These are phyloP conservation scores for Schizopora paradoxa DNA, from an alignment of 1,284 basidiomycete genomes.

Conservation along the genomic window DNA sequence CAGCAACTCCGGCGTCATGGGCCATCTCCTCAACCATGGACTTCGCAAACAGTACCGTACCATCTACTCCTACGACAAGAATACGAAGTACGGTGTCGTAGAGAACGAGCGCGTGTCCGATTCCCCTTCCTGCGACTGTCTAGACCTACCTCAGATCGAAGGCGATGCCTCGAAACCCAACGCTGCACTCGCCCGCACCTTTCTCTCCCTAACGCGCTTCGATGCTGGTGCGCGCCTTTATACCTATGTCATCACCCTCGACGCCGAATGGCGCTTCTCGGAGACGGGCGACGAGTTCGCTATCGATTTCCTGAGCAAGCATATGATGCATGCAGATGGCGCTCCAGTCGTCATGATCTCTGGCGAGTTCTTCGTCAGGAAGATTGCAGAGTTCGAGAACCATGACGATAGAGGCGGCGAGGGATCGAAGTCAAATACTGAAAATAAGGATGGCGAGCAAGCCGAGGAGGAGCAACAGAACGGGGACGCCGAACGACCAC, in stretches of 20 bases:
- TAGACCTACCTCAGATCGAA: background rate
- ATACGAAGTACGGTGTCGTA: slow-evolving; percentile 34
- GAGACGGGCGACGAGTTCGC: slow-evolving; percentile 46
- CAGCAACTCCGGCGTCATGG: slow-evolving; percentile 32
- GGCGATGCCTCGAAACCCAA: background rate
- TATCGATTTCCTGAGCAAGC: slow-evolving; percentile 43
- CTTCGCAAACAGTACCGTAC: slow-evolving; percentile 40
- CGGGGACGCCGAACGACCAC: slow-evolving; percentile 8
- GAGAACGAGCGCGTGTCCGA: slow-evolving; percentile 2
- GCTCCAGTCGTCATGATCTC: slow-evolving; percentile 33
- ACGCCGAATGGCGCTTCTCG: slow-evolving; percentile 42
- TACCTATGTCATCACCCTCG: slow-evolving; percentile 43
- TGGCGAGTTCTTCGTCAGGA: slow-evolving; percentile 35
- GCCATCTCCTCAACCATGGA: slow-evolving; percentile 34
- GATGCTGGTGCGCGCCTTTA: slow-evolving; percentile 39
- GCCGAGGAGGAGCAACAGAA: slow-evolving; percentile 16
- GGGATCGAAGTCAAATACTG: slow-evolving; percentile 7
- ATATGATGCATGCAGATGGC: slow-evolving; percentile 47
- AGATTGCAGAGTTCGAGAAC: slow-evolving; percentile 8
- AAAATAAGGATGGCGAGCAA: slow-evolving; percentile 5
- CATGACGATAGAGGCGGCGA: slow-evolving; percentile 5
- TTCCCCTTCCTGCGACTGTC: background rate
- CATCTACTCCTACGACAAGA: slow-evolving; percentile 39
- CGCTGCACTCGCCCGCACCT: slow-evolving; percentile 32
- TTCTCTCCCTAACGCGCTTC: slow-evolving; percentile 39